phyloP scores from a whole-genome alignment of 164 flowering plant genomes.

The Sedum album region DNA sequence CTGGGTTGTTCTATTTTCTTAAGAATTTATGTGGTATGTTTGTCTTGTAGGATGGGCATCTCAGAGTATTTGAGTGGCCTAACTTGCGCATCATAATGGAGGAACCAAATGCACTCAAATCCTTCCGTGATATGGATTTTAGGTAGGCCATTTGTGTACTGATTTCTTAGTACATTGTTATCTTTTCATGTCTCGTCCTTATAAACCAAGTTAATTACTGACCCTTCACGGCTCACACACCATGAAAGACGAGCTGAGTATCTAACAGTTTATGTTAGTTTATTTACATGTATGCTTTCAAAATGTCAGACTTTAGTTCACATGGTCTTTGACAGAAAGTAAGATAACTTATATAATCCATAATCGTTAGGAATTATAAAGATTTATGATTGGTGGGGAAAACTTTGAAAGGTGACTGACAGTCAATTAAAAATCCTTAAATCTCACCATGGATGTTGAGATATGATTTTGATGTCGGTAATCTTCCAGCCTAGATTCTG shows the following conservation, averaged over 20 bases:
- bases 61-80: slow-evolving; percentile 92
- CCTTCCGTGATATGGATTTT: slow-evolving; percentile 80
- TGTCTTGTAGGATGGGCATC: slow-evolving; percentile 72
- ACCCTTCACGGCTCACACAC: neutral
- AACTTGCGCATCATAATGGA: slow-evolving; percentile 59
- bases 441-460: neutral
- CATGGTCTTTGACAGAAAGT: no score
- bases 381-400: neutral
- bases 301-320: no score
- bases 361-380: no score
- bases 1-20: no score
- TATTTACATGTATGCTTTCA: no score
- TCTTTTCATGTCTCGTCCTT: no score
- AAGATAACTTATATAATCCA: no score
- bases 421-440: neutral
- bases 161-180: neutral
- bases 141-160: slow-evolving; percentile 35
- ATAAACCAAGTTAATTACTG: no score
- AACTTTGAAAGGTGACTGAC: no score
- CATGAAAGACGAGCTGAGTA: no score
- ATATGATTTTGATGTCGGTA: neutral
- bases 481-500: slow-evolving; percentile 67
- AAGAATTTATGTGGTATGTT: slow-evolving; percentile 3
- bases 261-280: no score
- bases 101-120: slow-evolving; percentile 81